A percentile compares a stretch with the other conserved stretches of the same genome.
Conservation (phyloP, 495 filamentous ascomycete genomes). For the Podospora anserina region DNA sequence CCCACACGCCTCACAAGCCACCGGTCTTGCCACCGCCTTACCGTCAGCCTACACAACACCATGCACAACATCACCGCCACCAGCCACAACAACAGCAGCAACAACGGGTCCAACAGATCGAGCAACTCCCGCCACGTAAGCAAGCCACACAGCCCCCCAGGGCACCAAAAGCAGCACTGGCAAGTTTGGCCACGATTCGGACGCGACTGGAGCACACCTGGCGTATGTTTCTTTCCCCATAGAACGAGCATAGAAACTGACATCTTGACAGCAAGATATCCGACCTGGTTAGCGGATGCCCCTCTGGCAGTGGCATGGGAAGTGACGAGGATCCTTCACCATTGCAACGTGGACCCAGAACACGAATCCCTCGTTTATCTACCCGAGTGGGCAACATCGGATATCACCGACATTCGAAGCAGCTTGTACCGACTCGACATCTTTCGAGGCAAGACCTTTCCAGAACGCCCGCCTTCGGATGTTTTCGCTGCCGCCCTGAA, state of each 20-base stretch:
- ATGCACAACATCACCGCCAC: neutral
- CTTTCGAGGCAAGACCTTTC: conserved; percentile 42
- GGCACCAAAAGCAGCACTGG: neutral
- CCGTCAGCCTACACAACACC: too few relatives aligned
- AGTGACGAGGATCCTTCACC: conserved; percentile 41
- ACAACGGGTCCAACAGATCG: neutral
- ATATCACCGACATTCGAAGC: conserved; percentile 33
- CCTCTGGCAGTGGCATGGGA: conserved; percentile 48
- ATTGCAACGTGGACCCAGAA: conserved; percentile 40
- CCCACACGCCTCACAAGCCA: neutral
- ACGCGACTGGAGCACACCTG: neutral
- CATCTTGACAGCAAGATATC: conserved; percentile 34
- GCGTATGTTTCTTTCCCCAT: neutral
- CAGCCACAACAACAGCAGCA: neutral
- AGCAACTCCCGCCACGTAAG: neutral
- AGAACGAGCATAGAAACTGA: conserved; percentile 3
- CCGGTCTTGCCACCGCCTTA: too few relatives aligned
- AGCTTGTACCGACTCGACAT: conserved; percentile 30
- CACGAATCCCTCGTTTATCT: conserved; percentile 33
- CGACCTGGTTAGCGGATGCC: conserved; percentile 34
- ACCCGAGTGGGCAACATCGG: conserved; percentile 35
- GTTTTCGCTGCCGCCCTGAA: conserved; percentile 37
- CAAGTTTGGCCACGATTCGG: neutral
- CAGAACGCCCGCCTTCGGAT: conserved; percentile 35
- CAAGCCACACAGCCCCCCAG: neutral